A percentile compares a stretch with the other conserved stretches of the same genome.
These are phyloP conservation scores for Phaffia rhodozyma DNA, from an alignment of 1,284 basidiomycete species.

Conservation along the genomic window DNA sequence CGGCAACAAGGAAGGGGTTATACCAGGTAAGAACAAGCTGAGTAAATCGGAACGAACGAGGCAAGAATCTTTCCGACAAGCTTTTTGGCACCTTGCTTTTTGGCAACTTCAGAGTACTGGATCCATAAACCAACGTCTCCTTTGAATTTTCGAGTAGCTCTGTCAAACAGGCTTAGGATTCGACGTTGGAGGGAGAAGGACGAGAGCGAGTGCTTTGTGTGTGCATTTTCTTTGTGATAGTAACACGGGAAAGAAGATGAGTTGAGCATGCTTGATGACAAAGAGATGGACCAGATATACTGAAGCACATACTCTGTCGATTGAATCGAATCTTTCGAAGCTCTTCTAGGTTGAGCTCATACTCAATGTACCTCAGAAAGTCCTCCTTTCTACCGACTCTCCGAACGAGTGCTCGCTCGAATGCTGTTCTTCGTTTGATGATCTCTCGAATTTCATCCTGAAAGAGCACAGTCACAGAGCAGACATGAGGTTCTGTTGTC, in stretches of 20 bases:
- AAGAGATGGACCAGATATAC: neutral
- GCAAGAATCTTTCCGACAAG: conserved; percentile 53
- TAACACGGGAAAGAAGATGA: neutral
- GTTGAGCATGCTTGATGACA: neutral
- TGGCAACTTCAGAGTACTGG: conserved; percentile 74
- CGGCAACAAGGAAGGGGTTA: conserved; percentile 13
- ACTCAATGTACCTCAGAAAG: conserved; percentile 80
- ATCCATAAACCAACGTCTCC: conserved; percentile 76
- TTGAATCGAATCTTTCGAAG: conserved; percentile 61
- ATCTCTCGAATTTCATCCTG: conserved; percentile 73
- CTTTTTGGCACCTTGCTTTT: conserved; percentile 63
- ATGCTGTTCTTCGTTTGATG: conserved; percentile 68
- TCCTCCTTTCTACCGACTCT: conserved; percentile 74
- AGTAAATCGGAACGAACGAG: neutral
- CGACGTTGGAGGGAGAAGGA: conserved; percentile 69
- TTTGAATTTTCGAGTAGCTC: conserved; percentile 79
- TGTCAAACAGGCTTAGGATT: conserved; percentile 81
- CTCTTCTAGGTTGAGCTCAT: conserved; percentile 79
- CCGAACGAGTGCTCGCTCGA: conserved; percentile 72
- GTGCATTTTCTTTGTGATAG: conserved; percentile 7
- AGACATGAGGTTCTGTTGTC: neutral
- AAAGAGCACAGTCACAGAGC: neutral
- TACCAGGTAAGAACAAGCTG: conserved; percentile 3
- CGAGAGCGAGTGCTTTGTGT: conserved; percentile 47
- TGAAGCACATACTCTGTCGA: conserved; percentile 49